These are phyloP conservation scores for Cenchrus purpureus DNA, from an alignment of 176 grass and related monocot genomes.

Conservation along the genomic window DNA sequence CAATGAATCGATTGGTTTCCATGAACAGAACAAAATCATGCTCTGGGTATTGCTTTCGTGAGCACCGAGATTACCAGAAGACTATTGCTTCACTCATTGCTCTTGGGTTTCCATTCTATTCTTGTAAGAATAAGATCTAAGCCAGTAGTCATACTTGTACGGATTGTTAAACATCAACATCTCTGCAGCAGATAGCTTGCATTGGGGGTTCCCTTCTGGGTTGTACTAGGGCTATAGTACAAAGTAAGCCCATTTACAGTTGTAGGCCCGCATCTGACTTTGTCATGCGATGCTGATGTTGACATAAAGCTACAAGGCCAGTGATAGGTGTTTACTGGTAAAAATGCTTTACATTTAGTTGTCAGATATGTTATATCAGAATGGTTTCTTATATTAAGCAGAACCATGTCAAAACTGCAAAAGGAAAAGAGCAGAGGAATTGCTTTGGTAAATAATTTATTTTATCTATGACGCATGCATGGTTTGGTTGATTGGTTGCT, in stretches of 20 bases:
- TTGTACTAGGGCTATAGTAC: too few species aligned
- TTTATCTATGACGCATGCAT: background rate
- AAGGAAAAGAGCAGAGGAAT: background rate
- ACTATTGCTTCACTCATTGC: background rate
- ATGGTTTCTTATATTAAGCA: background rate
- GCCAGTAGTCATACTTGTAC: background rate
- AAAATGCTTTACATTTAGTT: background rate
- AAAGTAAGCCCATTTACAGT: too few species aligned
- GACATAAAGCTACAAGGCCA: background rate
- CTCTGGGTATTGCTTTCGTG: background rate
- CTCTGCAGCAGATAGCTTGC: background rate
- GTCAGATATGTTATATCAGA: background rate
- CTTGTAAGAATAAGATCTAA: background rate
- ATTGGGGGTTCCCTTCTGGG: background rate
- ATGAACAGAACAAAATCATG: background rate
- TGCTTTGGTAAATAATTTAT: slow-evolving; percentile 8
- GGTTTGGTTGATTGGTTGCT: background rate
- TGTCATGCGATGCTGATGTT: slow-evolving; percentile 1
- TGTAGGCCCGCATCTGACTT: background rate
- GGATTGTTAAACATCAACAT: background rate
- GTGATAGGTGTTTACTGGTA: background rate
- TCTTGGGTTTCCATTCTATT: background rate
- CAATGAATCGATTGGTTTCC: background rate
- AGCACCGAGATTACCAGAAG: background rate
- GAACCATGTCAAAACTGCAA: slow-evolving; percentile 19